Evolutionary conservation across 768 basidiomycete species (phyloP).

Genomic region (Lentinula detonsa): DNA sequence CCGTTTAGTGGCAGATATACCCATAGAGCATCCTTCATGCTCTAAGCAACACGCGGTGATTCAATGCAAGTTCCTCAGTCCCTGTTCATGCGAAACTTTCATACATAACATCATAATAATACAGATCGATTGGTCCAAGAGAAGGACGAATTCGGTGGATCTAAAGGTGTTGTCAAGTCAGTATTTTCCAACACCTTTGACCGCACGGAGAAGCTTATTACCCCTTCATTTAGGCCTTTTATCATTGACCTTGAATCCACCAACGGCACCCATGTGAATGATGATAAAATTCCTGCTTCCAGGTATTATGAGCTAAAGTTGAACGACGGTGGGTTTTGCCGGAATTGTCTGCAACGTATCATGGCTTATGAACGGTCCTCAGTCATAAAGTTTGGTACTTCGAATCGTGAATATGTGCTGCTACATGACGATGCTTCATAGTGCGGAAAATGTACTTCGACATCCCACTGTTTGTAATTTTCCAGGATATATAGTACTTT

Average conservation of each 20-base stretch:
- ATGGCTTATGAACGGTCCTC: slow-evolving; percentile 10
- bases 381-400: slow-evolving; percentile 87
- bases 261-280: slow-evolving; percentile 92
- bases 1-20: slow-evolving; percentile 77
- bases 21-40: slow-evolving; percentile 92
- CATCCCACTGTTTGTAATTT: too few relatives aligned
- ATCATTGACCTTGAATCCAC: slow-evolving; percentile 99
- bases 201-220: not conserved
- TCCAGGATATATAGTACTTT: too few relatives aligned
- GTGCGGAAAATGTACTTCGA: not conserved
- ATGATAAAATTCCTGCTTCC: slow-evolving; percentile 74
- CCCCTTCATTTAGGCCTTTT: slow-evolving; percentile 63
- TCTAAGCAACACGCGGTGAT: slow-evolving; percentile 98
- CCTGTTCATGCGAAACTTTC: slow-evolving; percentile 4
- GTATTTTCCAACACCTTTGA: slow-evolving; percentile 21
- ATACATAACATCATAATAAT: not conserved
- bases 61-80: slow-evolving; percentile 59
- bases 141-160: slow-evolving; percentile 81
- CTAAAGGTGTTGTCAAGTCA: slow-evolving; percentile 80
- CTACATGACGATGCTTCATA: slow-evolving; percentile 69
- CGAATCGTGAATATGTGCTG: slow-evolving; percentile 78
- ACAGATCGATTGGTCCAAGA: slow-evolving; percentile 78
- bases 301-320: slow-evolving; percentile 81
- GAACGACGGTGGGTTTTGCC: slow-evolving; percentile 59
- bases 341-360: not conserved